Percentiles rank a stretch among this genome's conserved stretches.
These are phyloP conservation scores for Schizopora paradoxa DNA, from an alignment of 1,284 basidiomycete genomes.

Conservation along the genomic window DNA sequence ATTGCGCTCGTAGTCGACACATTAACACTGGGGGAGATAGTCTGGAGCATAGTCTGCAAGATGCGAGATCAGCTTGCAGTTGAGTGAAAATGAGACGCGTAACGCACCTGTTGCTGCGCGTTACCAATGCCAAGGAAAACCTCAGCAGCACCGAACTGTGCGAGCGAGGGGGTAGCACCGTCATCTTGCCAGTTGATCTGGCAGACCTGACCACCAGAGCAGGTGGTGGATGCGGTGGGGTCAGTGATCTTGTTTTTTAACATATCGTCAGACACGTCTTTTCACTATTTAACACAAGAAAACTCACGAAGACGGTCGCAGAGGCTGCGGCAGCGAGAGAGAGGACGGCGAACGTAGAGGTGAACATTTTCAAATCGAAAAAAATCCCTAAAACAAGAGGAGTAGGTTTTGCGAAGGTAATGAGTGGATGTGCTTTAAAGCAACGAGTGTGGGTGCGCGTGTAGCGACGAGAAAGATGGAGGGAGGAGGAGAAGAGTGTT, in stretches of 20 bases:
- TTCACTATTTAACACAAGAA: conserved; percentile 7
- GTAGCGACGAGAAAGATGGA: conserved; percentile 1
- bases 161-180: conserved; percentile 46
- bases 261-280: too few relatives aligned
- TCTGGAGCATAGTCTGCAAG: conserved; percentile 59
- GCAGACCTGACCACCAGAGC: conserved; percentile 53
- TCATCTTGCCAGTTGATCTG: conserved; percentile 70
- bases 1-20: conserved; percentile 51
- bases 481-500: not conserved
- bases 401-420: not conserved
- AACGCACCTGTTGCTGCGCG: conserved; percentile 49
- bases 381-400: not conserved
- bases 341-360: conserved; percentile 44
- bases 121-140: conserved; percentile 72
- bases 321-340: conserved; percentile 48
- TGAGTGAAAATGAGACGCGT: not conserved
- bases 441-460: conserved; percentile 13
- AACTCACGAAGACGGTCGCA: conserved; percentile 55
- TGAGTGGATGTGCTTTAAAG: not conserved
- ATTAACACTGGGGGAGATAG: conserved; percentile 50
- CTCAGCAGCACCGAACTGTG: conserved; percentile 51
- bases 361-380: conserved; percentile 41
- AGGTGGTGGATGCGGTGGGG: conserved; percentile 49
- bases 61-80: conserved; percentile 5
- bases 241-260: conserved; percentile 48